Base-by-base conservation (phyloP, 2,329 filamentous ascomycete species). In the Dendryphion nanum region DNA sequence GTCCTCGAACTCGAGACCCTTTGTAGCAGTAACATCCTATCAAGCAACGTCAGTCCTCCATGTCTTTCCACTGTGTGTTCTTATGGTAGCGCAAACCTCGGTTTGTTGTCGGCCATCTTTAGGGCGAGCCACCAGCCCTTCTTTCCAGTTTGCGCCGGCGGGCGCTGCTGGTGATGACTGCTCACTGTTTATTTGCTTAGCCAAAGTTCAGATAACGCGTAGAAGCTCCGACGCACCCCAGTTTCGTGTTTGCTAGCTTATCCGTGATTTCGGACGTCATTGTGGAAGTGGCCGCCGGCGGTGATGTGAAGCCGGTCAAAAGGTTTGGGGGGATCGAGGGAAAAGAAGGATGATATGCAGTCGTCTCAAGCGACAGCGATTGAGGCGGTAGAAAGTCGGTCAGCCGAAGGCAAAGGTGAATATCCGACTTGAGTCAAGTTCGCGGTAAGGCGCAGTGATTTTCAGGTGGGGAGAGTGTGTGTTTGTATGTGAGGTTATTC, bases 21-120 rank as follows among this genome's bases (percentile, higher is more conserved):
- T 97, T 20, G 91, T 98, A 58, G 89, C 90, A 41, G 91, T 97
- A 45, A 98, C 94, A 86, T 98, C 93, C 86, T 95, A 47, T 40
- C 21, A 36, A 16, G 16, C 12, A 10, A 13, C 21, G 29, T 17
- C 35, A 32, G 31, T 24, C 20, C 21, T 18, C 32, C 23, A 24
- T n/a, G 17, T 5, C 13, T 24, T 21, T 38, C 18, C 18, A 19
- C 13, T 21, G 6, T 19, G 16, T 32, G 20, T 33, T 35, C 17
- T 8, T 33, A 6, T 13, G 10, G 28, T 37, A 16, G 16, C 17
- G 37, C 68, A 42, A 67, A 87, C 85, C 75, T 91, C 87, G 49
- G 87, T 93, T 70, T 93, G 87, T 54, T 85, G 81, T 69, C 87
- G 79, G 56, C 74, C 81, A 64, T 93, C 87, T 66, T 83, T 87